A percentile compares a stretch with the other conserved stretches of the same genome.
These are phyloP conservation scores for Kuraishia floccosa DNA, from an alignment of 805 yeast species.

Conservation along the genomic window DNA sequence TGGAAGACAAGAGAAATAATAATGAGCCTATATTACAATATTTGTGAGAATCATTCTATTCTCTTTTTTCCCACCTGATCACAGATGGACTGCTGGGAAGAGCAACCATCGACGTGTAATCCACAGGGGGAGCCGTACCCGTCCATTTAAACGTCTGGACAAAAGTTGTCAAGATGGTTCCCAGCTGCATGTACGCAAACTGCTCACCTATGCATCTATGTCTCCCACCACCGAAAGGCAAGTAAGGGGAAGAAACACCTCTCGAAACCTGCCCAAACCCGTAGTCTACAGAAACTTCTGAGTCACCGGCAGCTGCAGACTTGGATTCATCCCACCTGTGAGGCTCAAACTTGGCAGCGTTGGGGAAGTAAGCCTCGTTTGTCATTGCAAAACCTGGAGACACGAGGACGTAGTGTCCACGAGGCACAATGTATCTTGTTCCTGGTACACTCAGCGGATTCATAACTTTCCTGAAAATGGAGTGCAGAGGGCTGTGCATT, in stretches of 20 bases:
- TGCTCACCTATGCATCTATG: constrained; percentile 99
- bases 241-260: constrained; percentile 91
- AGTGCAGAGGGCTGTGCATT: constrained; percentile 93
- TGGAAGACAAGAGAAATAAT: not conserved
- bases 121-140: constrained; percentile 55
- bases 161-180: constrained; percentile 66
- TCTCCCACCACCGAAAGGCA: constrained; percentile 99
- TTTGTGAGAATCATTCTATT: not conserved
- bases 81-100: constrained; percentile 73
- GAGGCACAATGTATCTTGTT: constrained; percentile 72
- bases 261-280: constrained; percentile 96
- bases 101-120: constrained; percentile 87
- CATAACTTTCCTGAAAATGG: constrained; percentile 86
- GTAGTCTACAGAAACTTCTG: constrained; percentile 55
- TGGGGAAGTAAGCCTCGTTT: constrained; percentile 68
- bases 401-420: constrained; percentile 81
- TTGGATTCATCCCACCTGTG: constrained; percentile 63
- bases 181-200: constrained; percentile 90
- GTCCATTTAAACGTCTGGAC: constrained; percentile 74
- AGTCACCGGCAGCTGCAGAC: constrained; percentile 15
- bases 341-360: constrained; percentile 64
- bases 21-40: not conserved
- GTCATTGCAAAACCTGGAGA: constrained; percentile 89
- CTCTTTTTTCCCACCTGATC: constrained; percentile 42
- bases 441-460: constrained; percentile 71